Evolutionary conservation across 2,329 filamentous ascomycete genomes (phyloP), one percentile per base, ranked within the genome.

Genomic region (Pochonia chlamydosporia): DNA sequence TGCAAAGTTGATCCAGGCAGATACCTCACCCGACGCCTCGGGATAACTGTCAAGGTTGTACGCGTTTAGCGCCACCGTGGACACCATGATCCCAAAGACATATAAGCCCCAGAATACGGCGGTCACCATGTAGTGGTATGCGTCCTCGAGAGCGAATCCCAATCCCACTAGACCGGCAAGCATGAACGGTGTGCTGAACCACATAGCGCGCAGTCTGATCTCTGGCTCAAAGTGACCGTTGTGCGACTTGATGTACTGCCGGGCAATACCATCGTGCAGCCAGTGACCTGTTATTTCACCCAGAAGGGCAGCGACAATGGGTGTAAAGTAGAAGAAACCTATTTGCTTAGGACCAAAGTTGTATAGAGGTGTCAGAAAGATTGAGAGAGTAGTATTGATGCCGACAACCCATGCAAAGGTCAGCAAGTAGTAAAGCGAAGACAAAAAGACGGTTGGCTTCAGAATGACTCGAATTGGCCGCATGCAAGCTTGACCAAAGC

Each of bases 271-370:
- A 52, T 82, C 78, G 59, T 82, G 75, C 5, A 81, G 62, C 69
- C 70, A 80, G 59, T 81, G 79, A 5, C 79, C 78, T 4, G 65
- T 58, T 0, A 73, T 47, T 62, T 80, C 76, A 23, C 78, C 79
- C 1, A 82, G 59, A 13, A 78, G 57, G 3, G 74, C 71, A 3
- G 71, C 78, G 1, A 80, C 69, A 23, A 82, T 68, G 3, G 75
- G 75, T 0, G 76, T 74, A 57, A 82, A 81, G 62, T 82, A 81
- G 56, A 82, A 78, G 60, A 59, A 71, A 54, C 74, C 78, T 41
- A 79, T 73, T 44, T 73, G 66, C 40, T 68, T 68, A 0, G 70
- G 66, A 0, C 68, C 71, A 55, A 79, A 78, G 10, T 68, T 65
- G 55, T 80, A 79, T 3, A 75, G 59, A 0, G 71, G 70, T 1